These are phyloP conservation scores for Coemansia sp. DNA, from an alignment of 192 early-diverging fungal genomes.

Conservation along the genomic window DNA sequence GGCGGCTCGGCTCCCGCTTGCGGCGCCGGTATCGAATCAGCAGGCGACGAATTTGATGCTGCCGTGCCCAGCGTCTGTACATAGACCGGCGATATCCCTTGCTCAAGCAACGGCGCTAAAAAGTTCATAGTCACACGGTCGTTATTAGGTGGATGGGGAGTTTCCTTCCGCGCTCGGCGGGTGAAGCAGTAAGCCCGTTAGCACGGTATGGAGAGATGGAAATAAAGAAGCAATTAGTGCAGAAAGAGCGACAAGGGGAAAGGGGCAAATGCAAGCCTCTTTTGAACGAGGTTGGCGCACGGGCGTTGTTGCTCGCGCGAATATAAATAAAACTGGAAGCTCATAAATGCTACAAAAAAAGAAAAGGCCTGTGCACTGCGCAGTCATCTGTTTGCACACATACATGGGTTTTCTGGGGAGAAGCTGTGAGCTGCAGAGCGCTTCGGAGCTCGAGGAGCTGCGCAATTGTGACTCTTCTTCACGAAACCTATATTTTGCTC, in stretches of 20 bases:
- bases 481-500: neutral
- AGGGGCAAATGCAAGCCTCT: neutral
- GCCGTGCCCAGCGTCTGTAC: conserved; percentile 2
- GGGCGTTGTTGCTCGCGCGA: neutral
- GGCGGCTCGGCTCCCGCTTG: conserved; percentile 6
- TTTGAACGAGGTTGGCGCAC: neutral
- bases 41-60: neutral
- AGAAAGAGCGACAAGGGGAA: neutral
- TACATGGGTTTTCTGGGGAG: too few species aligned
- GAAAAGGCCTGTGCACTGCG: neutral
- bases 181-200: neutral
- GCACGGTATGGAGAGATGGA: neutral
- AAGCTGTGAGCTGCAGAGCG: too few species aligned
- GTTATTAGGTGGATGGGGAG: neutral
- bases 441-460: neutral
- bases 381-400: too few species aligned
- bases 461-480: neutral
- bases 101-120: conserved; percentile 26
- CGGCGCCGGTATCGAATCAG: conserved; percentile 1
- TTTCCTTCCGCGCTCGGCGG: neutral
- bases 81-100: conserved; percentile 4
- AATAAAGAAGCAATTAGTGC: neutral
- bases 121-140: conserved; percentile 26
- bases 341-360: neutral
- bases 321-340: too few species aligned